Evolutionary conservation across 1,139 yeast genomes (phyloP).

Genomic region (Pichia cactophila): DNA sequence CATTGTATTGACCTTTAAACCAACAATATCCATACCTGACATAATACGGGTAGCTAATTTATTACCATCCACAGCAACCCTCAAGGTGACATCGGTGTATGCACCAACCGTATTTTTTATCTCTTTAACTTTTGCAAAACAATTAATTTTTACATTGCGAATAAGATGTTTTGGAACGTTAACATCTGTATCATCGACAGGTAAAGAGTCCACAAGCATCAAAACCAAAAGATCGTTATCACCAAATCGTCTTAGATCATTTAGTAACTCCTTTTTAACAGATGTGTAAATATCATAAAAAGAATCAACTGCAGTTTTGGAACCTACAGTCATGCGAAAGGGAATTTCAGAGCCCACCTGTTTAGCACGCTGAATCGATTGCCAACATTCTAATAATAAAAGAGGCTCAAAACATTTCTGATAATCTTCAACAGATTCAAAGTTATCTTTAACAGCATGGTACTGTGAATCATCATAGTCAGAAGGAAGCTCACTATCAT

Average conservation of each 20-base stretch:
- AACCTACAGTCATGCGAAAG: conserved; percentile 64
- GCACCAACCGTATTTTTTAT: conserved; percentile 60
- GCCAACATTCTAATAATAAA: conserved; percentile 88
- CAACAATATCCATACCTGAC: conserved; percentile 57
- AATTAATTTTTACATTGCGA: conserved; percentile 29
- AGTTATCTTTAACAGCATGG: conserved; percentile 36
- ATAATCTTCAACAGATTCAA: conserved; percentile 56
- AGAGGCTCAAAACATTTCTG: conserved; percentile 67
- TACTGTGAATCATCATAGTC: conserved; percentile 31
- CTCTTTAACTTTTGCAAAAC: conserved; percentile 74
- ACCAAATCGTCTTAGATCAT: conserved; percentile 44
- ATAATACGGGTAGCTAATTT: conserved; percentile 48
- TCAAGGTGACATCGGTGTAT: conserved; percentile 61
- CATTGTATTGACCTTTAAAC: conserved; percentile 75
- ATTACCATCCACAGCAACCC: conserved; percentile 42
- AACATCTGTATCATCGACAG: conserved; percentile 14
- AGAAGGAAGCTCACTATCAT: conserved; percentile 52
- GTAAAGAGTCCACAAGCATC: conserved; percentile 37
- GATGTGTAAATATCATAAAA: conserved; percentile 88
- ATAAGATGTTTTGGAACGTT: conserved; percentile 17
- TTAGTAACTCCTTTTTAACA: conserved; percentile 43
- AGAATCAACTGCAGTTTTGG: conserved; percentile 75
- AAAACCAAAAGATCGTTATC: conserved; percentile 78
- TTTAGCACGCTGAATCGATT: conserved; percentile 69
- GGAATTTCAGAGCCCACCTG: conserved; percentile 57